These are phyloP conservation scores for Chimonanthus salicifolius DNA, from an alignment of 164 flowering plant genomes.

Conservation along the genomic window DNA sequence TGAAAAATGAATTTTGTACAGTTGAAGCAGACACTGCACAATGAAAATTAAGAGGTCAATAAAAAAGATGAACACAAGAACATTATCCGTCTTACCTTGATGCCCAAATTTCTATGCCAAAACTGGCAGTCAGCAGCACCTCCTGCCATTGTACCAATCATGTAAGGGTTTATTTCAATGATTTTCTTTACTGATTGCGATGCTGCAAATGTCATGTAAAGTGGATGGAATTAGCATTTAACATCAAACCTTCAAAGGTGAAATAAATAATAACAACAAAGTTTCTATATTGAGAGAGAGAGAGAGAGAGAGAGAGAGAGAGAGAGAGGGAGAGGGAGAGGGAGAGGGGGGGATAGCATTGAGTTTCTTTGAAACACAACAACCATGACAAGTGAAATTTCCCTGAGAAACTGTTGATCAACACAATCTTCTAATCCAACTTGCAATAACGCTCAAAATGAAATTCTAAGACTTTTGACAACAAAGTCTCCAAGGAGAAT, in stretches of 20 bases:
- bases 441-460: too few relatives aligned
- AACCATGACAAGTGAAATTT: not conserved
- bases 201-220: conserved; percentile 34
- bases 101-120: conserved; percentile 97
- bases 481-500: too few relatives aligned
- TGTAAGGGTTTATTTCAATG: conserved; percentile 95
- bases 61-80: not conserved
- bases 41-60: not conserved
- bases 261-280: too few relatives aligned
- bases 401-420: too few relatives aligned
- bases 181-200: conserved; percentile 98
- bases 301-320: too few relatives aligned
- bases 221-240: not conserved
- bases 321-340: too few relatives aligned
- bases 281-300: not conserved
- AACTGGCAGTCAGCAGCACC: conserved; percentile 99
- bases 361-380: not conserved
- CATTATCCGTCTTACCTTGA: conserved; percentile 53
- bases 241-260: too few relatives aligned
- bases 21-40: too few relatives aligned
- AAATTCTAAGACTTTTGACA: too few relatives aligned
- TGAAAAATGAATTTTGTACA: too few relatives aligned
- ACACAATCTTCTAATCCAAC: not conserved
- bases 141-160: conserved; percentile 99
- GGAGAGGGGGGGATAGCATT: too few relatives aligned